Conservation (phyloP, 2,329 filamentous ascomycete genomes). For the Stachybotrys chlorohalonatus region DNA sequence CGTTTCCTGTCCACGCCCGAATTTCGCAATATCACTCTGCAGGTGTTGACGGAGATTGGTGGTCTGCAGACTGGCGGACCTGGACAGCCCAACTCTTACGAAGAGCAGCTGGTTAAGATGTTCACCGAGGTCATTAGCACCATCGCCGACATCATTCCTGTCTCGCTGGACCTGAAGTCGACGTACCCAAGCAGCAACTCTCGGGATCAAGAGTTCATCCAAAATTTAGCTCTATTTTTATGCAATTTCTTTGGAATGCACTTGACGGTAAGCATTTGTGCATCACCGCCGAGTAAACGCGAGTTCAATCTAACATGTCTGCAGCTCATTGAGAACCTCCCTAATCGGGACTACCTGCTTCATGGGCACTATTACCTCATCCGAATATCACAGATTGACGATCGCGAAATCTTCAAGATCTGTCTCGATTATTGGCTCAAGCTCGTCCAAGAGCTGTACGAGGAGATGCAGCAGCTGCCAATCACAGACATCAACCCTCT, state of each 20-base stretch:
- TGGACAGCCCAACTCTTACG: constrained; percentile 63
- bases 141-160: constrained; percentile 86
- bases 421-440: constrained; percentile 99
- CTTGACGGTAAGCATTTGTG: constrained; percentile 52
- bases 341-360: constrained; percentile 87
- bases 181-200: constrained; percentile 90
- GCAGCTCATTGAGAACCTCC: constrained; percentile 87
- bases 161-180: constrained; percentile 80
- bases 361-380: constrained; percentile 98
- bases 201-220: constrained; percentile 92
- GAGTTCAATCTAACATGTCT: constrained; percentile 5
- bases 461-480: constrained; percentile 96
- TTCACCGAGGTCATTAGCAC: constrained; percentile 94
- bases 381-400: constrained; percentile 95
- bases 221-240: constrained; percentile 90
- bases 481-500: constrained; percentile 90
- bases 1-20: constrained; percentile 89
- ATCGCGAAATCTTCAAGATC: constrained; percentile 99
- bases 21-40: constrained; percentile 93
- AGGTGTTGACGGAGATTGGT: constrained; percentile 95
- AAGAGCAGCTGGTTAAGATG: constrained; percentile 95
- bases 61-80: constrained; percentile 75
- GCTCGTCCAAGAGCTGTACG: constrained; percentile 93
- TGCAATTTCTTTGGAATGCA: constrained; percentile 97
- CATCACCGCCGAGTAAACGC: constrained; percentile 3